phyloP scores from a whole-genome alignment of 2,329 filamentous ascomycete genomes.

The Colletotrichum sp. region DNA sequence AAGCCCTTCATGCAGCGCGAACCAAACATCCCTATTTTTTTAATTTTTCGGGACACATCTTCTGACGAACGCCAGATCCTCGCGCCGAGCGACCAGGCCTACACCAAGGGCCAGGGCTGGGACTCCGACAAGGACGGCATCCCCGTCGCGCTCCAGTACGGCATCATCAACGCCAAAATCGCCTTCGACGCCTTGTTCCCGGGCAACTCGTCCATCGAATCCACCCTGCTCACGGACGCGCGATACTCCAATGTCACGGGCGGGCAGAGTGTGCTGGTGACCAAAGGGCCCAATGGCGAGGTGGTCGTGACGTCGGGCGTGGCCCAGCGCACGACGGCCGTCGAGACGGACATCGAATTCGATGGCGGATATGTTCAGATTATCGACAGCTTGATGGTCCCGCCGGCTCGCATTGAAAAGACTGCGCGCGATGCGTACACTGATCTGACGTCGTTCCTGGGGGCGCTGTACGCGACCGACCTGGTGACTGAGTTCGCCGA shows the following conservation, averaged over 20 bases:
- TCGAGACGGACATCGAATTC: conserved; percentile 49
- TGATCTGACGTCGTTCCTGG: conserved; percentile 20
- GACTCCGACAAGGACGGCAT: conserved; percentile 47
- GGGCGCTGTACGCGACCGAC: conserved; percentile 19
- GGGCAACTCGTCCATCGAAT: conserved; percentile 42
- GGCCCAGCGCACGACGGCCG: conserved; percentile 47
- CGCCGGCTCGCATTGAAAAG: conserved; percentile 36
- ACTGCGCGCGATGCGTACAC: conserved; percentile 19
- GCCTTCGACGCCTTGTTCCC: conserved; percentile 37
- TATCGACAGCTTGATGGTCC: conserved; percentile 55
- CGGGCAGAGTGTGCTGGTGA: conserved; percentile 53
- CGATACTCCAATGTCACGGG: conserved; percentile 53
- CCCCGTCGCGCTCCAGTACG: conserved; percentile 59
- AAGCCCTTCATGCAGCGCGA: not conserved
- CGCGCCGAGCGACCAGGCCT: conserved; percentile 63
- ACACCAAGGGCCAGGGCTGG: conserved; percentile 43
- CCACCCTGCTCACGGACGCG: conserved; percentile 48
- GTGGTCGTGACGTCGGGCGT: conserved; percentile 29
- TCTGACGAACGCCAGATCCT: conserved; percentile 45
- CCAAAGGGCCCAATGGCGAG: conserved; percentile 43
- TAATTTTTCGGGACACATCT: not conserved
- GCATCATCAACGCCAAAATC: conserved; percentile 62
- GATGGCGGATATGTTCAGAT: conserved; percentile 56
- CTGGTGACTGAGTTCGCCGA: conserved; percentile 19
- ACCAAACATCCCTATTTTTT: not conserved